Evolutionary conservation across 2,329 filamentous ascomycete genomes (phyloP), one percentile per base, ranked within the genome.

Genomic region (Iodosphaeria phyllophila): DNA sequence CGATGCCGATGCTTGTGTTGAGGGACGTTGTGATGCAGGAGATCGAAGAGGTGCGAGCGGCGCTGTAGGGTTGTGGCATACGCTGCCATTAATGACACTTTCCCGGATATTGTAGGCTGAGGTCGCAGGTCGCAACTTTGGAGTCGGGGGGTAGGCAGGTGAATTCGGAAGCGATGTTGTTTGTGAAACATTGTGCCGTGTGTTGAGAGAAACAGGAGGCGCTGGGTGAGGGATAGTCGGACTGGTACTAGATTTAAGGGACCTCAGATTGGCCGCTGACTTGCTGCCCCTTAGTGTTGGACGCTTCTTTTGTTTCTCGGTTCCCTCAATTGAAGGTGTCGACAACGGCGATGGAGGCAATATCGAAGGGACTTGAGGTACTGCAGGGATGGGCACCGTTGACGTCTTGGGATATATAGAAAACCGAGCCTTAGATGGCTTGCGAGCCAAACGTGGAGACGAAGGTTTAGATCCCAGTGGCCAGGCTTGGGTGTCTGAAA

Each of bases 141-240:
- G 34, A 2, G 36, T 31, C 3, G 38, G 35, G 5, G 40, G 37
- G 21, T 40, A 39, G 6, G 28, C 28, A 5, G 40, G 40, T 3
- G 40, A 40, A 4, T 33, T 33, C n/a, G 41, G 40, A 8, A 38
- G 31, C 1, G 38, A 40, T 12, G n/a, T n/a, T n/a, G n/a, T n/a
- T n/a, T n/a, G n/a, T n/a, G n/a, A n/a, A n/a, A n/a, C n/a, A n/a
- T n/a, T n/a, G n/a, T n/a, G n/a, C n/a, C n/a, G n/a, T n/a, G n/a
- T n/a, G n/a, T n/a, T n/a, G n/a, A n/a, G n/a, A n/a, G n/a, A n/a
- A n/a, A n/a, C n/a, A n/a, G 20, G 23, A 16, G 35, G 16, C 22
- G 13, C 17, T 6, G 20, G 22, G 8, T 24, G 22, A 16, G 10
- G 19, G 20, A 23, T 27, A 12, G 30, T 26, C 17, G 26, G 27